Evolutionary conservation across 2,329 filamentous ascomycete genomes (phyloP).

Genomic region (Pyrenochaeta sp.): DNA sequence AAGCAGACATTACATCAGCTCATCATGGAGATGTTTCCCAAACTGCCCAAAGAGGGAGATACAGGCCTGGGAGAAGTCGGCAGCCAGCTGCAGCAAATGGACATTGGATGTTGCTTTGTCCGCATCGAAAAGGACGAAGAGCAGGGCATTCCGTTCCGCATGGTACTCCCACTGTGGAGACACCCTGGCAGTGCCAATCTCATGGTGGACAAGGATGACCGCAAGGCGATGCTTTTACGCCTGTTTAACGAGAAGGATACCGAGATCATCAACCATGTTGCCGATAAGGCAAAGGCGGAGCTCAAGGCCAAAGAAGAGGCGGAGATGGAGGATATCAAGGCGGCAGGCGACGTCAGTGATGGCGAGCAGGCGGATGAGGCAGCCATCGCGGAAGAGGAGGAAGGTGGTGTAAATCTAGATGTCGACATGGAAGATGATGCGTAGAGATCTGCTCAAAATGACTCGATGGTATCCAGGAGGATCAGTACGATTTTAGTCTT

Average conservation of each 20-base stretch:
- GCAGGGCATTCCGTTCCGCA: conserved; percentile 73
- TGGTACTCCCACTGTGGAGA: conserved; percentile 94
- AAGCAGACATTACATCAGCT: conserved; percentile 81
- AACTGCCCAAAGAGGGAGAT: conserved; percentile 78
- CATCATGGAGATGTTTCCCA: conserved; percentile 96
- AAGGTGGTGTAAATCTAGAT: conserved; percentile 10
- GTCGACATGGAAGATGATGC: conserved; percentile 1
- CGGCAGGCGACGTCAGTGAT: conserved; percentile 4
- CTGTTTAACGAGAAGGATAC: conserved; percentile 90
- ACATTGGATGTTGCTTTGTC: conserved; percentile 90
- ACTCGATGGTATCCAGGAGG: background rate
- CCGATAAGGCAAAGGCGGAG: conserved; percentile 42
- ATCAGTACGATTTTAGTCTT: background rate
- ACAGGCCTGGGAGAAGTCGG: conserved; percentile 85
- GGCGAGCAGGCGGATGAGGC: conserved; percentile 2
- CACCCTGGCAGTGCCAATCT: conserved; percentile 91
- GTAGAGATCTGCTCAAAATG: background rate
- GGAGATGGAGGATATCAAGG: conserved; percentile 19
- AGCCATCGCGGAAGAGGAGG: conserved; percentile 3
- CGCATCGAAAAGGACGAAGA: conserved; percentile 78
- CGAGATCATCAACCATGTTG: conserved; percentile 63
- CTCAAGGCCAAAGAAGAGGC: conserved; percentile 25
- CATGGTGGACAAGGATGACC: conserved; percentile 98
- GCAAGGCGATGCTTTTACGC: conserved; percentile 86
- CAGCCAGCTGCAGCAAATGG: conserved; percentile 78